Conservation (phyloP, 176 grass and related monocot genomes). For the Oryza rufipogon region DNA sequence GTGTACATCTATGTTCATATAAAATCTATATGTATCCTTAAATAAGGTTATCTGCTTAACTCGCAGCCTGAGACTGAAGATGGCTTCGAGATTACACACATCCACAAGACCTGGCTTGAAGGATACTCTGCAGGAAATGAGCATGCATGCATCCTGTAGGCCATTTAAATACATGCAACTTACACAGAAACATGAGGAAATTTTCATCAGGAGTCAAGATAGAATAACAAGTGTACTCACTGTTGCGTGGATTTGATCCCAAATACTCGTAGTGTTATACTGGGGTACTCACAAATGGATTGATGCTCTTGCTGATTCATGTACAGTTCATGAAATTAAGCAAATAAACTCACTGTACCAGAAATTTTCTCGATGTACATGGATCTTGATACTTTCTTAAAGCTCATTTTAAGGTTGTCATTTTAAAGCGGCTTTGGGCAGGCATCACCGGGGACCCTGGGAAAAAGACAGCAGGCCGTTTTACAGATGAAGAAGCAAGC, state of each 20-base stretch:
- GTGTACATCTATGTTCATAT: background rate
- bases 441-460: too few relatives aligned
- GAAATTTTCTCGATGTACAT: background rate
- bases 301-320: background rate
- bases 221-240: conserved; percentile 10
- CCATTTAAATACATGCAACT: conserved; percentile 24
- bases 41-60: conserved; percentile 6
- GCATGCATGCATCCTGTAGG: conserved; percentile 34
- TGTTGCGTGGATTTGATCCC: background rate
- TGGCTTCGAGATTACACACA: conserved; percentile 54
- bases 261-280: background rate
- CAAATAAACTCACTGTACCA: background rate
- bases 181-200: background rate
- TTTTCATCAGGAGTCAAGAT: background rate
- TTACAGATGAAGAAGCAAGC: background rate
- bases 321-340: background rate
- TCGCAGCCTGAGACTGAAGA: conserved; percentile 51
- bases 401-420: background rate
- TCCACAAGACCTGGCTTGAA: conserved; percentile 78
- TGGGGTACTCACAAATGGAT: background rate
- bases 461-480: background rate
- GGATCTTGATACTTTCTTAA: background rate
- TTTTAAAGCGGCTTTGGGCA: too few relatives aligned
- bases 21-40: background rate
- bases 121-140: conserved; percentile 50